Base-by-base conservation (phyloP, 257 asterid genomes). In the Fraxinus americana region DNA sequence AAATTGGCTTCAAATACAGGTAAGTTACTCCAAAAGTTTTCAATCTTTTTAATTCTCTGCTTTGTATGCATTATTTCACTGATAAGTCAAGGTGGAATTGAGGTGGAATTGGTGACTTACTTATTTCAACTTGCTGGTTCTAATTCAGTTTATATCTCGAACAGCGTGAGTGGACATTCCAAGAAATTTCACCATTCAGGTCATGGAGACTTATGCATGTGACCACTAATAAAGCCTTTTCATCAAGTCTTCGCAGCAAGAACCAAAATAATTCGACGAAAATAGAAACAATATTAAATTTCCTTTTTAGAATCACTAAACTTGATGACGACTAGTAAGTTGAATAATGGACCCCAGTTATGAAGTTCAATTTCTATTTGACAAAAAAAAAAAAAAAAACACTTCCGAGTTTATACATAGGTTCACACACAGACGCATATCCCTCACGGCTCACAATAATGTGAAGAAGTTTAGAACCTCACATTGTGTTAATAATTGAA, bases 401-500 rank as follows among this genome's bases (percentile, higher is more conserved):
- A 38, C 14, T 65, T 48, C 50, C 3, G 50, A 74, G 75, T n/a
- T 86, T 65, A 61, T 74, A 71, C 73, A 73, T 23, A 52, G 79
- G 74, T 52, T 63, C 41, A 61, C 73, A 74, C 71, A 72, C 34
- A 34, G 4, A 48, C 30, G 34, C 34, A 38, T 11, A 36, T 34
- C 63, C 63, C 8, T 19, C 63, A 19, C 10, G n/a, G 8, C 8
- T 19, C 63, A 19, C 23, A 52, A 7, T 19, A 25, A 73, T 29
- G 69, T 45, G 70, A 17, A 70, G 8, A 52, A 16, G 74, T 29
- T 79, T 74, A 81, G 79, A 73, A 77, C 66, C 72, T 52, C 43
- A 13, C 72, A 78, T 80, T 27, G 59, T 69, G 71, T 68, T 7
- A 77, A 83, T 86, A 79, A 82, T 83, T 86, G 80, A 78, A 76